A percentile compares a stretch with the other conserved stretches of the same genome.
These are phyloP conservation scores for Aureobasidium sp. DNA, from an alignment of 2,329 filamentous ascomycete genomes.

Conservation along the genomic window DNA sequence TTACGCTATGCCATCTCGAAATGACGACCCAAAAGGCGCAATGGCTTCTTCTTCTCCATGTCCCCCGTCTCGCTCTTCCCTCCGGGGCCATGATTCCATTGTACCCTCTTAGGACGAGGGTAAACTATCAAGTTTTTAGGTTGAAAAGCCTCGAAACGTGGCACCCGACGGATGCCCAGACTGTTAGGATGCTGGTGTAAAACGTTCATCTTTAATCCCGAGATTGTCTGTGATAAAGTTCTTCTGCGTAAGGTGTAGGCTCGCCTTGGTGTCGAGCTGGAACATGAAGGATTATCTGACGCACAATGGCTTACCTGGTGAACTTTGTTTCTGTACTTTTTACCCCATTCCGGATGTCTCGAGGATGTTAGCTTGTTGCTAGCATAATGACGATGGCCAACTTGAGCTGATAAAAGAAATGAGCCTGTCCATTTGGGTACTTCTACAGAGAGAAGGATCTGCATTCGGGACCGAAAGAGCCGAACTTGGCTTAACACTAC, in stretches of 20 bases:
- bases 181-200: neutral
- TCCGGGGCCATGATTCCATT: neutral
- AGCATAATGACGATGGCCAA: conserved; percentile 3
- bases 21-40: neutral
- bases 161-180: neutral
- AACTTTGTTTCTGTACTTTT: conserved; percentile 16
- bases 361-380: neutral
- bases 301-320: neutral
- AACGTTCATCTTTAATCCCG: conserved; percentile 8
- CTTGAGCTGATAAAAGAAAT: neutral
- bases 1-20: conserved; percentile 5
- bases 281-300: conserved; percentile 12
- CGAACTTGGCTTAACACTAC: no score
- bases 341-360: conserved; percentile 6
- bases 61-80: conserved; percentile 2
- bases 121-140: neutral
- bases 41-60: neutral
- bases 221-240: conserved; percentile 13
- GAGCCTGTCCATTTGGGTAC: conserved; percentile 1
- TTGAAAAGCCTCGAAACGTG: conserved; percentile 11
- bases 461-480: neutral
- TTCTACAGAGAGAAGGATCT: conserved; percentile 1
- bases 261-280: conserved; percentile 1
- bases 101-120: neutral
- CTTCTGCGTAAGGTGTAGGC: neutral